Base-by-base conservation (phyloP, 768 basidiomycete genomes). In the Amanita thiersii region DNA sequence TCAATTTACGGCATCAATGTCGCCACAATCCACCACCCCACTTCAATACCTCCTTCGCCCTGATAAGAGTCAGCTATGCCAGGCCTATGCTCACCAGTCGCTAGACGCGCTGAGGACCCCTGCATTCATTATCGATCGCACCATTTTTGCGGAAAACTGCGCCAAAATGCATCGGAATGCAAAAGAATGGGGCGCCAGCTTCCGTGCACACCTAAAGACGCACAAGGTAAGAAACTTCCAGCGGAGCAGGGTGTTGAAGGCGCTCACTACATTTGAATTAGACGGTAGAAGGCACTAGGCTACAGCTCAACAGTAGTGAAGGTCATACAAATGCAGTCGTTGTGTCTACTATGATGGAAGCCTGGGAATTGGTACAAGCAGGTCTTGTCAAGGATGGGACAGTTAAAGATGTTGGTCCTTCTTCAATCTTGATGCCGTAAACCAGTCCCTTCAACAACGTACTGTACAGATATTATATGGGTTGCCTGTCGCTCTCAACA, bases 191-290 rank as follows among this genome's bases (percentile, higher is more conserved):
- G 79, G 79, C 2, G 79, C 84, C 11, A 65, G 53, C 6, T 91
- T 92, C 58, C 69, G 89, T 36, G 85, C 81, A 3, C 90, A 92
- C 58, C 70, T 92, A 39, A 93, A 92, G 62, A 85, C 83, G 0
- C 84, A 87, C 56, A 87, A 87, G 70, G 83, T 79, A 54, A 19
- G 53, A 26, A 25, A 32, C 9, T 21, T n/a, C 19, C 10, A n/a
- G 17, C 29, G 18, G 9, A 5, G 15, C 18, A 25, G 11, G 20
- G 21, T 8, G n/a, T n/a, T 7, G 20, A 12, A 30, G 8, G 14
- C 21, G 17, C 7, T 11, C 10, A n/a, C 51, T 21, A 46, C 21
- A 46, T 32, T 34, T 43, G 48, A 15, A 33, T 14, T 48, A 86
- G 85, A 90, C 87, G 1, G 61, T 66, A 6, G 87, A 91, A 56